phyloP scores from a whole-genome alignment of 164 flowering plant genomes.

The Vitis cinerea region DNA sequence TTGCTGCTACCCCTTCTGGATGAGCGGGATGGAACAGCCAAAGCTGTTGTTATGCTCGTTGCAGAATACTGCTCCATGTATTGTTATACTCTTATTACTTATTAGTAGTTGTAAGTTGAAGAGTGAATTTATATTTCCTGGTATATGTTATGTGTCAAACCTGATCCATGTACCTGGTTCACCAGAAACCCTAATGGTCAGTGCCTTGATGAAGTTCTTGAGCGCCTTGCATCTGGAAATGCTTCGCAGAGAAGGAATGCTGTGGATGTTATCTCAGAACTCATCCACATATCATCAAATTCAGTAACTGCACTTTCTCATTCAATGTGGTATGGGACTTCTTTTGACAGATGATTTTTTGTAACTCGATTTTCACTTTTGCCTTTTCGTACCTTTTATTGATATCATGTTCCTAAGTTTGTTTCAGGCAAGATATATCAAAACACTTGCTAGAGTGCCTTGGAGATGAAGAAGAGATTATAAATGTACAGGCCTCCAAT shows the following conservation, averaged over 20 bases:
- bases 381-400: neutral
- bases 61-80: constrained; percentile 83
- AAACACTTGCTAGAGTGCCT: constrained; percentile 53
- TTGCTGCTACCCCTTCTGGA: constrained; percentile 64
- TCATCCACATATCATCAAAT: constrained; percentile 41
- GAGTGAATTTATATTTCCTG: neutral
- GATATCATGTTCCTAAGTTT: neutral
- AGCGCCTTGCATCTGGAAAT: constrained; percentile 36
- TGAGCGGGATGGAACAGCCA: constrained; percentile 68
- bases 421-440: constrained; percentile 61
- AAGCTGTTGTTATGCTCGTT: constrained; percentile 60
- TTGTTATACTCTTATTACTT: constrained; percentile 6
- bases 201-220: constrained; percentile 59
- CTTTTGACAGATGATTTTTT: neutral
- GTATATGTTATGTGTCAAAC: constrained; percentile 8
- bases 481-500: constrained; percentile 44
- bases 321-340: constrained; percentile 39
- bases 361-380: neutral
- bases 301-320: constrained; percentile 35
- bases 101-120: neutral
- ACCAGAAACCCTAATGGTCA: constrained; percentile 47
- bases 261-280: constrained; percentile 58
- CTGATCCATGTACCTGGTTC: constrained; percentile 17
- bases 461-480: constrained; percentile 50
- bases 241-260: constrained; percentile 58